phyloP scores from a whole-genome alignment of 192 early-diverging fungal species.

The Linnemannia zychae region DNA sequence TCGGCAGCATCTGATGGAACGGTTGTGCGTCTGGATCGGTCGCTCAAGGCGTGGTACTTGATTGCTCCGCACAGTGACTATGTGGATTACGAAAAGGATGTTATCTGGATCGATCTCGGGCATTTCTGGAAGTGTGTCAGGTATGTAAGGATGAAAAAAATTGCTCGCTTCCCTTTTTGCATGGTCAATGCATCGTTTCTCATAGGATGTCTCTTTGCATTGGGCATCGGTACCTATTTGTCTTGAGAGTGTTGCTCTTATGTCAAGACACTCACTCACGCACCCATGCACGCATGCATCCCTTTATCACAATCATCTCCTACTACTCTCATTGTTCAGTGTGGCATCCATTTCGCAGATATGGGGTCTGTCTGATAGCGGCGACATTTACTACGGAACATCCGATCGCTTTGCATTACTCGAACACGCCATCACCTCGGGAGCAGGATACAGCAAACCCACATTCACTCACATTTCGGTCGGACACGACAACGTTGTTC shows the following conservation, averaged over 20 bases:
- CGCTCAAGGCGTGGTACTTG: constrained; percentile 41
- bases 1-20: constrained; percentile 48
- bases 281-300: neutral
- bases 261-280: neutral
- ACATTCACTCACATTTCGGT: constrained; percentile 40
- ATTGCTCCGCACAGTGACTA: constrained; percentile 27
- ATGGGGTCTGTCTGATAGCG: constrained; percentile 38
- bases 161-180: neutral
- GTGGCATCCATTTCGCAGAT: constrained; percentile 51
- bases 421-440: constrained; percentile 31
- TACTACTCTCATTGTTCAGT: neutral
- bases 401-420: constrained; percentile 39
- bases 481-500: constrained; percentile 34
- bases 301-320: neutral
- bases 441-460: constrained; percentile 40
- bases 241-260: no score
- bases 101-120: constrained; percentile 48
- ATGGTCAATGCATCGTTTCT: neutral
- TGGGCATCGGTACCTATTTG: no score
- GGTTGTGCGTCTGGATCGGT: constrained; percentile 42
- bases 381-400: constrained; percentile 40
- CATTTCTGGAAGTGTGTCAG: constrained; percentile 54
- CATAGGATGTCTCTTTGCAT: neutral
- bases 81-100: constrained; percentile 39
- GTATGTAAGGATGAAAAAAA: neutral